Base-by-base conservation (phyloP, 192 early-diverging fungal genomes). In the Coemansia sp. region DNA sequence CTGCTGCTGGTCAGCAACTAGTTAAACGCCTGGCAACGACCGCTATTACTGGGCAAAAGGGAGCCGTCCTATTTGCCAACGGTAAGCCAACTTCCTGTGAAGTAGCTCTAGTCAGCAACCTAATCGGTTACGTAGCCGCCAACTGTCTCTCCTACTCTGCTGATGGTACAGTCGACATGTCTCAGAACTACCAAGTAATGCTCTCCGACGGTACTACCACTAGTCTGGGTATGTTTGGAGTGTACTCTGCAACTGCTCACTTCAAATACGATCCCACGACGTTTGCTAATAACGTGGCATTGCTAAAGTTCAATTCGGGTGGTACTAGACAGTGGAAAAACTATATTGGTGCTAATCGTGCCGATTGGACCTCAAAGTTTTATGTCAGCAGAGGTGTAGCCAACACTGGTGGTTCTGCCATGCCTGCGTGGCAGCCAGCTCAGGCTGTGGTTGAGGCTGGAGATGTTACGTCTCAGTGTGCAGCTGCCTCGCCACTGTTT, bases 281-380 rank as follows among this genome's bases (percentile, higher is more conserved):
- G 11, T 80, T 71, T 75, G 78, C 78, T 5, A 80, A 80, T 61
- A 80, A 80, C 35, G 57, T 80, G 17, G 78, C 78, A 1, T 37
- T 80, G 1, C 21, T 80, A 11, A 68, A 67, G 58, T 70, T 72
- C 28, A 70, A 69, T 39, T 33, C 37, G n/a, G 61, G 67, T 33
- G 47, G 23, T 4, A 37, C 55, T 9, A 39, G 44, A 8, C 32
- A 55, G 21, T 75, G 66, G 62, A 72, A 69, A 19, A 80, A 80
- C 78, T 80, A 80, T 40, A 80, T 80, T 67, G 78, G 67, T 0
- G 78, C 78, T 6, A 74, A 80, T 21, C 73, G 69, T 9, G 50
- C 11, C 3, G 78, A 80, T 16, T 80, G 78, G 78, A 38, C 52
- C 14, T 73, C 64, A 44, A 40, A 68, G 49, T 69, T 80, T 16